Base-by-base conservation (phyloP, 345 rosid species). In the Populus simonii region DNA sequence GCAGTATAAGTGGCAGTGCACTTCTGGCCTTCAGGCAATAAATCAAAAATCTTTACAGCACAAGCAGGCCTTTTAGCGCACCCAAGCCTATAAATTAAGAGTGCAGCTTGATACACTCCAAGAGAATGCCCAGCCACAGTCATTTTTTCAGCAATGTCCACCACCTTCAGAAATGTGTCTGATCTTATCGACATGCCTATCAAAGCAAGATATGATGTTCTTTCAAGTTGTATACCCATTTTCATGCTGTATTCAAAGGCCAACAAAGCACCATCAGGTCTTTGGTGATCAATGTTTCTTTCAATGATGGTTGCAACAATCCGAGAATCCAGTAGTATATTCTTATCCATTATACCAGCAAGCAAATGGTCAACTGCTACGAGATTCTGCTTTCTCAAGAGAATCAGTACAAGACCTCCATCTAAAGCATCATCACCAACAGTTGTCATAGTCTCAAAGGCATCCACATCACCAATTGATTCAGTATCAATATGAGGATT, bases 1-100 rank as follows among this genome's bases (percentile, higher is more conserved):
- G 97, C 92, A 53, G 94, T 91, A 74, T 89, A 91, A 45, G 93
- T 85, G 70, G 97, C 89, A 78, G 86, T 86, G 25, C 90, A 87
- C 76, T 87, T 88, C 73, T 87, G 87, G 76, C 90, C 87, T 63
- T 78, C 86, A 0, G 94, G 90, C 86, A 94, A 79, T 51, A 85
- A 87, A 79, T 83, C 63, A 61, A 94, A 94, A 74, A 90, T 81
- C 68, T 85, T 86, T 74, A 86, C 86, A 7, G 98, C 97, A 80
- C 79, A 82, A 45, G 78, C 82, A 4, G 97, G 94, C 79, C 93
- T 89, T 85, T 93, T 91, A 66, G 90, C 92, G 74, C 70, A 63
- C n/a, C 98, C 98, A 57, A 93, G 87, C 84, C 81, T 86, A 79
- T 84, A 85, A 67, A 94, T 90, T 78, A 93, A 71, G 38, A 89